Evolutionary conservation across 2,329 filamentous ascomycete species (phyloP).

Genomic region (Penicillium sp.): DNA sequence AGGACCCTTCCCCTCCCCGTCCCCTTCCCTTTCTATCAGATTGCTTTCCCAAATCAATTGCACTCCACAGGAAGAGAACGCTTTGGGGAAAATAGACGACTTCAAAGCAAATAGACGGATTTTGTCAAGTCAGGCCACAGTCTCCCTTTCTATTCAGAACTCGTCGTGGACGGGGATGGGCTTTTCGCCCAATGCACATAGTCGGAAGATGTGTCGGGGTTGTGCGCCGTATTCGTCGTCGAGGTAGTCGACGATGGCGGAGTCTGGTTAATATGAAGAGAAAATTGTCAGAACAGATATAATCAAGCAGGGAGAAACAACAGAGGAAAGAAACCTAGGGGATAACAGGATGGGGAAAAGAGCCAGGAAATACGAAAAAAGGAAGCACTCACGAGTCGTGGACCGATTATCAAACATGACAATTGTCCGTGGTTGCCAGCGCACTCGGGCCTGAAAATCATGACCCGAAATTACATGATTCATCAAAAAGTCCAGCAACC

Average conservation of each 20-base stretch:
- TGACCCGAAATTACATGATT: constrained; percentile 44
- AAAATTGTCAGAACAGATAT: too few relatives aligned
- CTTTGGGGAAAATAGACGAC: too few relatives aligned
- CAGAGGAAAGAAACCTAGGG: too few relatives aligned
- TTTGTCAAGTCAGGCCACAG: too few relatives aligned
- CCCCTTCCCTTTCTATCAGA: too few relatives aligned
- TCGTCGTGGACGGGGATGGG: constrained; percentile 42
- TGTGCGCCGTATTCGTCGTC: constrained; percentile 43
- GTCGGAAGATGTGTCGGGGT: constrained; percentile 47
- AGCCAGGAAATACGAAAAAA: not conserved
- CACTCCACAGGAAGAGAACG: too few relatives aligned
- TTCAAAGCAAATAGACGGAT: too few relatives aligned
- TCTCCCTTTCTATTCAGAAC: constrained; percentile 6
- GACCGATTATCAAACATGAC: constrained; percentile 48
- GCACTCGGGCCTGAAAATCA: constrained; percentile 45
- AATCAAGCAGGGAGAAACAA: too few relatives aligned
- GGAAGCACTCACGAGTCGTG: constrained; percentile 39
- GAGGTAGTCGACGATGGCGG: constrained; percentile 47
- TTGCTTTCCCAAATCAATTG: too few relatives aligned
- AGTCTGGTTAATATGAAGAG: constrained; percentile 30
- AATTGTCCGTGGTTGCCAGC: constrained; percentile 46
- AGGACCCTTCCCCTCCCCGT: too few relatives aligned
- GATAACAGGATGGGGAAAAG: not conserved
- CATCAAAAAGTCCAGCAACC: constrained; percentile 44
- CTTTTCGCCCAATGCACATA: constrained; percentile 45